Percentiles rank a stretch among this genome's conserved stretches.
These are phyloP conservation scores for Dichomitus squalens DNA, from an alignment of 1,284 basidiomycete genomes.

Conservation along the genomic window DNA sequence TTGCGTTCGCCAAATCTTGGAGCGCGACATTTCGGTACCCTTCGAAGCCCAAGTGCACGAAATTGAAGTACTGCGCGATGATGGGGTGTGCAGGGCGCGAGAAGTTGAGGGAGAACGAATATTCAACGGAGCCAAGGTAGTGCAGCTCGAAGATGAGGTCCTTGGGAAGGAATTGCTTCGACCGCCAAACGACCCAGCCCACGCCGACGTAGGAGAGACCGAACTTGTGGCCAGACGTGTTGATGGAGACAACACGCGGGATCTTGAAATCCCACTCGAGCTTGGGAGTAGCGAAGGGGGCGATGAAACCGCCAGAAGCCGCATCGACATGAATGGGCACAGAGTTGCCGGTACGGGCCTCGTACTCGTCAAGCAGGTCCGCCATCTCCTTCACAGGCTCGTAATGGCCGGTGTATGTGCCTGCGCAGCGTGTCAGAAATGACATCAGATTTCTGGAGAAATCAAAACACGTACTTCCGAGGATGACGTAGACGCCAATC, in stretches of 20 bases:
- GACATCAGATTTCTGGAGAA: slow-evolving; percentile 2
- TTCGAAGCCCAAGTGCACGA: slow-evolving; percentile 82
- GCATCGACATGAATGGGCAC: slow-evolving; percentile 89
- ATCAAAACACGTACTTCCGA: slow-evolving; percentile 56
- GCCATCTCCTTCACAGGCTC: slow-evolving; percentile 91
- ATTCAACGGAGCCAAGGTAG: slow-evolving; percentile 63
- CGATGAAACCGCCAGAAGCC: slow-evolving; percentile 84
- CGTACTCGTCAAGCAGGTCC: slow-evolving; percentile 84
- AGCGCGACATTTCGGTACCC: slow-evolving; percentile 80
- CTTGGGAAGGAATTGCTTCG: slow-evolving; percentile 77
- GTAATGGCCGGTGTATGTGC: slow-evolving; percentile 93
- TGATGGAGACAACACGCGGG: slow-evolving; percentile 88
- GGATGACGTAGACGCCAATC: slow-evolving; percentile 80
- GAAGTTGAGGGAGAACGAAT: slow-evolving; percentile 93
- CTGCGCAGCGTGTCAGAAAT: slow-evolving; percentile 31
- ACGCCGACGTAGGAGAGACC: slow-evolving; percentile 87
- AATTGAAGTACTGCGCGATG: slow-evolving; percentile 92
- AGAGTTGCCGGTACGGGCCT: slow-evolving; percentile 75
- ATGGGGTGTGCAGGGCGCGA: slow-evolving; percentile 90
- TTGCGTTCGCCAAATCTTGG: slow-evolving; percentile 81
- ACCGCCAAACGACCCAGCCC: slow-evolving; percentile 87
- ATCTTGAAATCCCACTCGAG: slow-evolving; percentile 87
- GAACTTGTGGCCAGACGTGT: slow-evolving; percentile 89
- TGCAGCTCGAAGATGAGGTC: slow-evolving; percentile 95
- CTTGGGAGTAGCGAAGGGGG: slow-evolving; percentile 82